Conservation (phyloP, 1,284 basidiomycete genomes). For the Ceratobasidium theobromae region DNA sequence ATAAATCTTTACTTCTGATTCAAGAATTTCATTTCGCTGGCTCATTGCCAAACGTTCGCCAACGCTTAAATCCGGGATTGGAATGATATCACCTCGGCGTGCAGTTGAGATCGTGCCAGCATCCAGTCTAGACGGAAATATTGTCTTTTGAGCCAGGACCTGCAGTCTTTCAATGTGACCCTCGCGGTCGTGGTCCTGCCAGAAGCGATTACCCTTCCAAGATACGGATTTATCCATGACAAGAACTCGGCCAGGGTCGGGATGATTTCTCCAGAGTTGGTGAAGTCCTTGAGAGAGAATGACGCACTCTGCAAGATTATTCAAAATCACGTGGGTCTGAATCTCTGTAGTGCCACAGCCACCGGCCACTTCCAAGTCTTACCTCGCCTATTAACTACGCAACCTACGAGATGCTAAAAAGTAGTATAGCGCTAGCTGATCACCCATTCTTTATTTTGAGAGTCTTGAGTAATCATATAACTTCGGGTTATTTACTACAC, state of each 20-base stretch:
- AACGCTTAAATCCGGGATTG: not conserved
- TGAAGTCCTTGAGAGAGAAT: too few relatives aligned
- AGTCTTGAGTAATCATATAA: too few relatives aligned
- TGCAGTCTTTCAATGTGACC: constrained; percentile 11
- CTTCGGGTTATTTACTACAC: too few relatives aligned
- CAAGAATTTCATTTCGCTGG: not conserved
- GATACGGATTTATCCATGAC: constrained; percentile 1
- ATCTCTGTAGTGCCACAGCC: too few relatives aligned
- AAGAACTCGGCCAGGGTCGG: not conserved
- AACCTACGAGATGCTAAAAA: too few relatives aligned
- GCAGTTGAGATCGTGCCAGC: not conserved
- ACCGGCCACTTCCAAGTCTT: too few relatives aligned
- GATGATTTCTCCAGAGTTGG: too few relatives aligned
- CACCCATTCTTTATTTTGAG: too few relatives aligned
- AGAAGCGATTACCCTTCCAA: constrained; percentile 23
- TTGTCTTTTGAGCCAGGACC: constrained; percentile 10
- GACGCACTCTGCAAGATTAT: not conserved
- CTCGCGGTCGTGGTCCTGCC: constrained; percentile 6
- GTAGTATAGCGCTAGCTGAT: too few relatives aligned
- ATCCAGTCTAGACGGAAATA: not conserved
- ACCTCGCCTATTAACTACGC: too few relatives aligned
- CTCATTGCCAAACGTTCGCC: not conserved
- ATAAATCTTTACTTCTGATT: not conserved
- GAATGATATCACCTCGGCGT: constrained; percentile 13
- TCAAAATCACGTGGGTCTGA: too few relatives aligned